Percentiles rank a stretch among this genome's conserved stretches.
Evolutionary conservation across 2,329 filamentous ascomycete genomes (phyloP).

Genomic region (Fusarium sp.): DNA sequence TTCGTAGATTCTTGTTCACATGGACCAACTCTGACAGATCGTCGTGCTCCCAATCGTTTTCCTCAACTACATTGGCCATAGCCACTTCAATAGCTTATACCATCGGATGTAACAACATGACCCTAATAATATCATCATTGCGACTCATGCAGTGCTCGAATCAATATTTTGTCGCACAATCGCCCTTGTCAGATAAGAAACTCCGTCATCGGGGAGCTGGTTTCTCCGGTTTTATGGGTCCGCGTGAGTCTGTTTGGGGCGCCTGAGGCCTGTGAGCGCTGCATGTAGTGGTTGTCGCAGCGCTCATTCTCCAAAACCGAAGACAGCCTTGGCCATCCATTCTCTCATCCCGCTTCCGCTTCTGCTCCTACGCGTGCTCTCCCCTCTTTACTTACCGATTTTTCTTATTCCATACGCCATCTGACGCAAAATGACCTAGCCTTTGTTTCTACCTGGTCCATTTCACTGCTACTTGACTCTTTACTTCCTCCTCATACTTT

Average conservation of each 20-base stretch:
- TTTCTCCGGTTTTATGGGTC: slow-evolving; percentile 40
- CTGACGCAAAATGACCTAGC: slow-evolving; percentile 44
- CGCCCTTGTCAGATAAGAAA: slow-evolving; percentile 42
- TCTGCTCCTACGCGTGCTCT: slow-evolving; percentile 39
- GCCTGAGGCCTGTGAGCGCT: slow-evolving; percentile 22
- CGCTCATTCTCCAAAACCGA: slow-evolving; percentile 43
- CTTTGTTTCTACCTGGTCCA: slow-evolving; percentile 29
- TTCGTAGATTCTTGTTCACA: too few relatives aligned
- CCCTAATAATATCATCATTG: too few relatives aligned
- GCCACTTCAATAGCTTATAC: too few relatives aligned
- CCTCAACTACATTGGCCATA: too few relatives aligned
- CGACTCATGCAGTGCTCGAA: not conserved
- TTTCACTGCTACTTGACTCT: slow-evolving; percentile 39
- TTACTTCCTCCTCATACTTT: slow-evolving; percentile 21
- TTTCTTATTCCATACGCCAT: slow-evolving; percentile 29
- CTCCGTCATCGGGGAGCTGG: slow-evolving; percentile 38
- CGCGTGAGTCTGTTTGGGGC: slow-evolving; percentile 22
- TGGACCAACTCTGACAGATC: too few relatives aligned
- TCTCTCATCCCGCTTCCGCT: slow-evolving; percentile 39
- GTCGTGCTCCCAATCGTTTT: too few relatives aligned
- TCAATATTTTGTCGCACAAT: slow-evolving; percentile 6
- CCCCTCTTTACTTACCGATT: slow-evolving; percentile 35
- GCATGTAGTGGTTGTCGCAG: slow-evolving; percentile 28
- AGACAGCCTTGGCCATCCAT: slow-evolving; percentile 24
- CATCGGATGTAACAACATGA: too few relatives aligned